Percentiles rank a stretch among this genome's conserved stretches.
Conservation (phyloP, 345 rosid species). For the Hypericum perforatum region DNA sequence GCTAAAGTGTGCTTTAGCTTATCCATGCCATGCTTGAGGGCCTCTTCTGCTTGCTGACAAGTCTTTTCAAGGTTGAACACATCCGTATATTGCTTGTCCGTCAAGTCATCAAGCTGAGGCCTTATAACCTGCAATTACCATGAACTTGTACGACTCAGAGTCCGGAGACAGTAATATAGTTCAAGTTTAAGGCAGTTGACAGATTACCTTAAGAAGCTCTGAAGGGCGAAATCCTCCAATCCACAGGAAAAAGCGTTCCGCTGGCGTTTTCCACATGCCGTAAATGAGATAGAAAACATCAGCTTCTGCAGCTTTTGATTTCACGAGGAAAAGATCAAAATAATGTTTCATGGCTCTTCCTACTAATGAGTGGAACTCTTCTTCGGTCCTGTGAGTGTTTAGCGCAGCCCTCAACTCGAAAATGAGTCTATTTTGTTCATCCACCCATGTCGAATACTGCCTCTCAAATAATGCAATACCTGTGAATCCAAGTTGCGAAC, state of each 20-base stretch:
- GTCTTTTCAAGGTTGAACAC: conserved; percentile 42
- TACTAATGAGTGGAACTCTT: conserved; percentile 56
- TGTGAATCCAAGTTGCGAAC: conserved; percentile 17
- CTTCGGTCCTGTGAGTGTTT: conserved; percentile 43
- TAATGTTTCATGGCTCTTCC: conserved; percentile 62
- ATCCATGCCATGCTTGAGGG: conserved; percentile 88
- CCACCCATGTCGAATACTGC: conserved; percentile 83
- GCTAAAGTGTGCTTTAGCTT: conserved; percentile 66
- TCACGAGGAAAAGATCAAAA: conserved; percentile 72
- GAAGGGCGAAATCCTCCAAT: conserved; percentile 95
- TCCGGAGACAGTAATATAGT: background rate
- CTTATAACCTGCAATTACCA: conserved; percentile 45
- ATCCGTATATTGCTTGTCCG: conserved; percentile 47
- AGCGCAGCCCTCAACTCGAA: conserved; percentile 51
- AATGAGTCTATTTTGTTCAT: conserved; percentile 61
- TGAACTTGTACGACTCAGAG: background rate
- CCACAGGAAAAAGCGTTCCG: conserved; percentile 93
- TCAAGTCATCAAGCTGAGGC: conserved; percentile 62
- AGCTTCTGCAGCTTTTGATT: conserved; percentile 58
- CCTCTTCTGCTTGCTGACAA: conserved; percentile 97
- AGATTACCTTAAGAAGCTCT: conserved; percentile 77
- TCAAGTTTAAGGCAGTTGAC: background rate
- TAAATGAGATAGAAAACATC: conserved; percentile 79
- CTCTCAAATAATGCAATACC: conserved; percentile 75
- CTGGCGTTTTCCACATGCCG: conserved; percentile 82